Conservation (phyloP, 768 basidiomycete species). For the Boletus insuetus region DNA sequence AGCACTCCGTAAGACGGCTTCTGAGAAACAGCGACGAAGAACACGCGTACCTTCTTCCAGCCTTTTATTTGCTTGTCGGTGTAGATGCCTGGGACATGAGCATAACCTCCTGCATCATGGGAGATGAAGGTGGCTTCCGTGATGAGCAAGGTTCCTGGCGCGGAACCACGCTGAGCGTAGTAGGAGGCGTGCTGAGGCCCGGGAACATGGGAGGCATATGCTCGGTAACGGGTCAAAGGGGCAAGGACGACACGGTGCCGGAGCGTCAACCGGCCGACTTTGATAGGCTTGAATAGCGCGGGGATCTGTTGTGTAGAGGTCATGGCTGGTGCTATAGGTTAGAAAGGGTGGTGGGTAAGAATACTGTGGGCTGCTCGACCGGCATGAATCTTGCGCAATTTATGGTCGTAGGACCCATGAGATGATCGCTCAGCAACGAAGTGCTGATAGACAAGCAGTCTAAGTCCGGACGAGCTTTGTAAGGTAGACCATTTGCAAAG, state of each 20-base stretch:
- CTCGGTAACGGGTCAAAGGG: background rate
- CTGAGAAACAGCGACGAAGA: background rate
- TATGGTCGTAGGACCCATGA: background rate
- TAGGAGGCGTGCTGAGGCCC: constrained; percentile 39
- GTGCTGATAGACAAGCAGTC: no score
- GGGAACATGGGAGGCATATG: constrained; percentile 29
- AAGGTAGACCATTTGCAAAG: no score
- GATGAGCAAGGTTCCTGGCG: constrained; percentile 53
- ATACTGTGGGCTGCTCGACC: background rate
- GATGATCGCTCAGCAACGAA: no score
- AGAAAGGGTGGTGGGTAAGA: background rate
- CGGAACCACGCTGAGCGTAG: constrained; percentile 45
- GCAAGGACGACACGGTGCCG: background rate
- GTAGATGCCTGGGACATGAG: background rate
- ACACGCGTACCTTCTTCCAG: background rate
- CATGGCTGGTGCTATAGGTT: background rate
- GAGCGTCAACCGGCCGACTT: background rate
- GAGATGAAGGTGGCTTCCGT: constrained; percentile 55
- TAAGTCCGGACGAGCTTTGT: no score
- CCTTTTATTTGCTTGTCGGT: background rate
- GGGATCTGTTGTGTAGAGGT: background rate
- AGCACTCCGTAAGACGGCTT: background rate
- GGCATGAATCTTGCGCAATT: background rate
- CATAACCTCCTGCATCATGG: background rate
- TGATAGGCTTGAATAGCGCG: background rate